phyloP scores from a whole-genome alignment of 371 early-diverging fungal species.

The Haplosporangium sp. region DNA sequence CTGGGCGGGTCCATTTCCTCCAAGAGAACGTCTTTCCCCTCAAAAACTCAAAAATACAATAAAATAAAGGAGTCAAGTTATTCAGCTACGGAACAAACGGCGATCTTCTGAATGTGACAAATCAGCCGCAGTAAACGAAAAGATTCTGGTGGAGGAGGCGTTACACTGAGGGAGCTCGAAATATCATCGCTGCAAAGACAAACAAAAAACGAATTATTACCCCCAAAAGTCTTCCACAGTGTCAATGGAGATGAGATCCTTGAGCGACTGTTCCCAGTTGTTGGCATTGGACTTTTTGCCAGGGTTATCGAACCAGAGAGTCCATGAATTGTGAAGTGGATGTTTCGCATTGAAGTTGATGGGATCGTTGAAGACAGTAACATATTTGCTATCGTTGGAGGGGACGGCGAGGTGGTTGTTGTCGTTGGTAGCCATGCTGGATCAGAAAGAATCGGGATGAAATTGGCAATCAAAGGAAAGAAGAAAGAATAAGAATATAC shows the following conservation, averaged over 20 bases:
- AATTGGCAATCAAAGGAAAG: background rate
- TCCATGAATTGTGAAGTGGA: conserved; percentile 90
- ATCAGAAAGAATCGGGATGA: background rate
- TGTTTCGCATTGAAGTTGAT: conserved; percentile 87
- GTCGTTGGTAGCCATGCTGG: conserved; percentile 37
- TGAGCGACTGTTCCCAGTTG: conserved; percentile 91
- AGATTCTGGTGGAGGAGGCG: too few relatives aligned
- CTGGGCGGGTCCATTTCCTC: too few relatives aligned
- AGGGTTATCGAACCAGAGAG: conserved; percentile 94
- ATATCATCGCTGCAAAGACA: background rate
- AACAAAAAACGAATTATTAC: conserved; percentile 53
- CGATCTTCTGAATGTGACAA: background rate
- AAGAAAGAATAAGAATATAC: background rate
- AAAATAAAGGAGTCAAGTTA: too few relatives aligned
- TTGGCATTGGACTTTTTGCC: conserved; percentile 76
- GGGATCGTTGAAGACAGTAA: conserved; percentile 69
- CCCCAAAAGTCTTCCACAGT: conserved; percentile 98
- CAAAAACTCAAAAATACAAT: too few relatives aligned
- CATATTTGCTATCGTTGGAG: conserved; percentile 35
- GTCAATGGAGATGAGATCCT: conserved; percentile 85
- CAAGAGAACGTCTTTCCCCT: too few relatives aligned
- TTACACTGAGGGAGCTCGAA: too few relatives aligned
- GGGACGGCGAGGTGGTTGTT: conserved; percentile 49
- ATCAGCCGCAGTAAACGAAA: conserved; percentile 17
- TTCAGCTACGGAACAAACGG: too few relatives aligned